phyloP scores from a whole-genome alignment of 2,329 filamentous ascomycete species.

The Colletotrichum agaves region DNA sequence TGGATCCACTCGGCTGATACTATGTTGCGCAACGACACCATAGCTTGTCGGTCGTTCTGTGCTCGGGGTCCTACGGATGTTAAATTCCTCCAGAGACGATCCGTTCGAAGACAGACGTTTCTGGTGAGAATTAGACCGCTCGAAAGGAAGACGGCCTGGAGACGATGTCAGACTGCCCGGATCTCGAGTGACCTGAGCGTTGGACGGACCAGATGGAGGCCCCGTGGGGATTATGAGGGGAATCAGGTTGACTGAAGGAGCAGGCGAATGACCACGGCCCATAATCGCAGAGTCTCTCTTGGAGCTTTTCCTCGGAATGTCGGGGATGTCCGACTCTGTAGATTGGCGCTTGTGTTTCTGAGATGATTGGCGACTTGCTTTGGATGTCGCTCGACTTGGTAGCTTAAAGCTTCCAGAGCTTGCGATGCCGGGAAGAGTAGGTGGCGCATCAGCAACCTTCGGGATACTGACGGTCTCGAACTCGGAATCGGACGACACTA shows the following conservation, averaged over 20 bases:
- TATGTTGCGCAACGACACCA: constrained; percentile 68
- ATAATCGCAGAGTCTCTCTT: constrained; percentile 64
- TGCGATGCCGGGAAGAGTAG: constrained; percentile 69
- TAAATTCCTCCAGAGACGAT: constrained; percentile 62
- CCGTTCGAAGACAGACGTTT: constrained; percentile 59
- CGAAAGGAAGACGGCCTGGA: constrained; percentile 61
- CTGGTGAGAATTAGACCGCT: constrained; percentile 62
- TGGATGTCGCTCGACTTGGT: constrained; percentile 71
- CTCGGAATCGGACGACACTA: constrained; percentile 50
- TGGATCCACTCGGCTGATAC: constrained; percentile 65
- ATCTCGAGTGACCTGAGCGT: constrained; percentile 14
- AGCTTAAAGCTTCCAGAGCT: constrained; percentile 69
- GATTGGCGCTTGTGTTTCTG: constrained; percentile 46
- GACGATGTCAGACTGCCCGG: constrained; percentile 16
- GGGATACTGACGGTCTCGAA: constrained; percentile 54
- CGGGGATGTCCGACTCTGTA: constrained; percentile 56
- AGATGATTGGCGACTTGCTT: constrained; percentile 57
- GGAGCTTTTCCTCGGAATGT: constrained; percentile 79
- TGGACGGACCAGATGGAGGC: constrained; percentile 9
- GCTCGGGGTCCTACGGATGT: constrained; percentile 47
- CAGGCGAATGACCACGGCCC: constrained; percentile 44
- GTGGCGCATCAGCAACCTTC: constrained; percentile 60
- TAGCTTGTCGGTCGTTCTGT: constrained; percentile 64
- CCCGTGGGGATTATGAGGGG: constrained; percentile 34
- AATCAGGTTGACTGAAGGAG: constrained; percentile 50